Evolutionary conservation across 345 rosid genomes (phyloP).

Genomic region (Combretum micranthum): DNA sequence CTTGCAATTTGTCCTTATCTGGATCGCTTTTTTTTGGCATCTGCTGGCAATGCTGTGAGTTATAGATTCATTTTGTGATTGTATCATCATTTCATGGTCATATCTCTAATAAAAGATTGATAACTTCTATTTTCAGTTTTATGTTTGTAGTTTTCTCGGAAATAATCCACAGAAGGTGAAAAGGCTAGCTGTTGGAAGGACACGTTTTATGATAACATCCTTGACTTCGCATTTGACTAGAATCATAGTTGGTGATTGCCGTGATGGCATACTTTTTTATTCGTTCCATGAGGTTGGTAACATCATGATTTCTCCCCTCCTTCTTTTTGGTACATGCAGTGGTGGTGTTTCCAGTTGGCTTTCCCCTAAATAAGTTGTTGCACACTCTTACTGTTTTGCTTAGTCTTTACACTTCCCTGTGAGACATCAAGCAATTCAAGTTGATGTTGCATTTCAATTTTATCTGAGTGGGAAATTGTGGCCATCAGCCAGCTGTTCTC

Average conservation of each 20-base stretch:
- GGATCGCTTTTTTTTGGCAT: slow-evolving; percentile 80
- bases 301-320: slow-evolving; percentile 6
- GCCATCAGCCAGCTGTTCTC: no score
- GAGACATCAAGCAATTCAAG: no score
- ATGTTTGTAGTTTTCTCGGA: slow-evolving; percentile 69
- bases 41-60: slow-evolving; percentile 98
- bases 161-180: slow-evolving; percentile 68
- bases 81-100: neutral
- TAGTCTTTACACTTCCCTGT: no score
- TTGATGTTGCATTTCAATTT: no score
- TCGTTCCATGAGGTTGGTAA: slow-evolving; percentile 74
- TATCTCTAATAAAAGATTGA: slow-evolving; percentile 18
- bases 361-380: no score
- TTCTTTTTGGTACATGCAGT: neutral
- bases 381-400: no score
- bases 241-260: slow-evolving; percentile 97
- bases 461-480: no score
- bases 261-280: slow-evolving; percentile 93
- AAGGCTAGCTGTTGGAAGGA: slow-evolving; percentile 69
- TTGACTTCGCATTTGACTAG: slow-evolving; percentile 72
- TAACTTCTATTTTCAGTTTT: slow-evolving; percentile 50
- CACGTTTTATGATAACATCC: slow-evolving; percentile 82
- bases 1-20: slow-evolving; percentile 94
- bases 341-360: neutral
- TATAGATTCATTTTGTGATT: neutral